Conservation (phyloP, 2,329 filamentous ascomycete genomes). For the Ilyonectria mors-panacis region DNA sequence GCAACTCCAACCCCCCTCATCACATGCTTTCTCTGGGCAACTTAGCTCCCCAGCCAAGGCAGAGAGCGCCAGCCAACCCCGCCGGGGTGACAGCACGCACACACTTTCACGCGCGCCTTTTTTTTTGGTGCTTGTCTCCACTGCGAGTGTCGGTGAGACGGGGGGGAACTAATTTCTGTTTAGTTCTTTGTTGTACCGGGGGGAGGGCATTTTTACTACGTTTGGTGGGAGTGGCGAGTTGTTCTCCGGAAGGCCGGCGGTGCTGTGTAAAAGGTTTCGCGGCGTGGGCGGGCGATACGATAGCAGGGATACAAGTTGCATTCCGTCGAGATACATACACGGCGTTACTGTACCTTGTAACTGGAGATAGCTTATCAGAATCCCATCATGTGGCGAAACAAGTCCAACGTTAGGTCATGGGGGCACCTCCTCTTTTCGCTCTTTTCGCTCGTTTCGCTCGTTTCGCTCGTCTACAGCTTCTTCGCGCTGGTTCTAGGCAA, state of each 20-base stretch:
- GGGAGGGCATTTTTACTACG: background rate
- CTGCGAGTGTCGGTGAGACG: background rate
- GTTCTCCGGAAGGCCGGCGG: background rate
- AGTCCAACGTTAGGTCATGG: too few relatives aligned
- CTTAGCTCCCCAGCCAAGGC: constrained; percentile 4
- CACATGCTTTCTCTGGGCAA: constrained; percentile 4
- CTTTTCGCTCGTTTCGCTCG: too few relatives aligned
- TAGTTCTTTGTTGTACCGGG: background rate
- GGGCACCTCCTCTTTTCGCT: too few relatives aligned
- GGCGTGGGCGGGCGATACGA: too few relatives aligned
- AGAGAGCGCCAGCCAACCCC: background rate
- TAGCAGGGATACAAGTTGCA: too few relatives aligned
- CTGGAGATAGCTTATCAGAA: too few relatives aligned
- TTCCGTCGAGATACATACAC: too few relatives aligned
- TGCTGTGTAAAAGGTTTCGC: background rate
- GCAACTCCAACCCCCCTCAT: constrained; percentile 6
- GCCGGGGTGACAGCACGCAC: background rate
- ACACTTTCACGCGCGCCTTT: background rate
- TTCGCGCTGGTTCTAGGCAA: too few relatives aligned
- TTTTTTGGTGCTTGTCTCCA: background rate
- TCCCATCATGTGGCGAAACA: too few relatives aligned
- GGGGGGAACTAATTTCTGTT: background rate
- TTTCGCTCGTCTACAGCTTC: too few relatives aligned
- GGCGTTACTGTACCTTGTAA: too few relatives aligned
- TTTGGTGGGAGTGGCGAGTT: background rate